phyloP scores from a whole-genome alignment of 2,329 filamentous ascomycete genomes.

The Plectosphaerella cucumerina region DNA sequence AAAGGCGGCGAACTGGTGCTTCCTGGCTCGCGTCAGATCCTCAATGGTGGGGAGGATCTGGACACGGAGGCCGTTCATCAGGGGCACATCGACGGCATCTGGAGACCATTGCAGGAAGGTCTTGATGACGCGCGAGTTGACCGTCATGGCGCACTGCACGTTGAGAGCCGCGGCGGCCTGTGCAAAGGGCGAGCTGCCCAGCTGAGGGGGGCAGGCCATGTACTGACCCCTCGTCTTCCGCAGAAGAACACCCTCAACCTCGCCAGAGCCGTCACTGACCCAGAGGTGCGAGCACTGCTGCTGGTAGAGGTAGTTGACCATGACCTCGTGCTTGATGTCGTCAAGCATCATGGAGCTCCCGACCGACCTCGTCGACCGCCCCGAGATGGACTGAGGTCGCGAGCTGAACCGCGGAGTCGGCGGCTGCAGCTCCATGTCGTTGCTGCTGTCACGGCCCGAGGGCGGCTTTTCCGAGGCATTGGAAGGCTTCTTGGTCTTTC shows the following conservation, averaged over 20 bases:
- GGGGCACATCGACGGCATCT: constrained; percentile 68
- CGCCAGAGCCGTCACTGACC: constrained; percentile 65
- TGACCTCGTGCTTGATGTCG: constrained; percentile 76
- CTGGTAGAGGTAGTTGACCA: constrained; percentile 80
- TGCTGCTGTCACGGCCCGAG: constrained; percentile 21
- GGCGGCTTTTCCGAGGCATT: constrained; percentile 32
- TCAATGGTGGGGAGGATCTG: constrained; percentile 71
- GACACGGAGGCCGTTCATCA: constrained; percentile 72
- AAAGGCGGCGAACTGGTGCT: constrained; percentile 78
- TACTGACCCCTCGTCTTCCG: constrained; percentile 65
- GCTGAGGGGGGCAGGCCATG: constrained; percentile 65
- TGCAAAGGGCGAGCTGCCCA: constrained; percentile 60
- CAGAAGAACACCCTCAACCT: constrained; percentile 68
- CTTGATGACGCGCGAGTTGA: constrained; percentile 76
- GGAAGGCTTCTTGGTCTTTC: constrained; percentile 17
- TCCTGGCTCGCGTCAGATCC: constrained; percentile 66
- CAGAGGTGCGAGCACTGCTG: constrained; percentile 72
- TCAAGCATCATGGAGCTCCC: constrained; percentile 56
- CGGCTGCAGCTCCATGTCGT: constrained; percentile 45
- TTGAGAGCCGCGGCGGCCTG: constrained; percentile 65
- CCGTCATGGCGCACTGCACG: constrained; percentile 74
- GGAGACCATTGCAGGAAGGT: constrained; percentile 71
- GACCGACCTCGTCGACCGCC: constrained; percentile 39
- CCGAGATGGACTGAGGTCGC: constrained; percentile 49
- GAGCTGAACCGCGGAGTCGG: constrained; percentile 44